Base-by-base conservation (phyloP, 2,329 filamentous ascomycete genomes). In the Hortaea werneckii region DNA sequence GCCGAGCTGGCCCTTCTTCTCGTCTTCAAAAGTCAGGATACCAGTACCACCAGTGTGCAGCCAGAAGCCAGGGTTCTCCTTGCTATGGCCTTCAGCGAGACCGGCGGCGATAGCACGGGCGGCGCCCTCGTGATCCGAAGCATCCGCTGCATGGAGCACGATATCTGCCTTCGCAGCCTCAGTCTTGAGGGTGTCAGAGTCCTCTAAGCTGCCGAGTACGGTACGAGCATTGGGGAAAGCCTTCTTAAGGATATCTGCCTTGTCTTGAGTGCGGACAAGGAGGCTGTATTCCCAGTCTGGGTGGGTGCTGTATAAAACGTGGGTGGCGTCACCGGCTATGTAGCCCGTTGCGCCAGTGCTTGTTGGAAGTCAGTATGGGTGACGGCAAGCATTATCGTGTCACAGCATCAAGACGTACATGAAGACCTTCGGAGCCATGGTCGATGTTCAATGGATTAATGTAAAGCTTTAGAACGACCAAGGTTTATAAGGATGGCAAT, bases 11-110 rank as follows among this genome's bases (percentile, higher is more conserved):
- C 68, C 64, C 1, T 62, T 60, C 28, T 70, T 65, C 20, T 65
- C 61, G 50, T 80, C 77, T 20, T 68, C 66, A 58, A 67, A 75
- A 7, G 65, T 68, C n/a, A 81, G 63, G 13, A 79, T 74, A 1
- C 76, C 77, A 0, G 77, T 77, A 1, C 78, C 78, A 2, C 74
- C 74, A 0, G 72, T 73, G 53, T 81, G 78, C 8, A 81, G 66
- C 52, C 56, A 63, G 54, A 53, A 66, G 9, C 58, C 60, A 20
- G 60, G 59, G 2, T 51, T 51, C n/a, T 55, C 52, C 56, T 60
- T 60, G 3, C 65, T 65, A 46, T 77, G 76, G 12, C 60, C 60
- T 54, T 60, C 56, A 0, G 67, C 65, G 28, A 82, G 72, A 0
- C 75, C 77, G 0, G 62, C 54, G 1, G 77, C 65, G 35, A 80